Evolutionary conservation across 345 rosid genomes (phyloP), one percentile per base, ranked within the genome.

Genomic region (Eutrema heterophyllum): DNA sequence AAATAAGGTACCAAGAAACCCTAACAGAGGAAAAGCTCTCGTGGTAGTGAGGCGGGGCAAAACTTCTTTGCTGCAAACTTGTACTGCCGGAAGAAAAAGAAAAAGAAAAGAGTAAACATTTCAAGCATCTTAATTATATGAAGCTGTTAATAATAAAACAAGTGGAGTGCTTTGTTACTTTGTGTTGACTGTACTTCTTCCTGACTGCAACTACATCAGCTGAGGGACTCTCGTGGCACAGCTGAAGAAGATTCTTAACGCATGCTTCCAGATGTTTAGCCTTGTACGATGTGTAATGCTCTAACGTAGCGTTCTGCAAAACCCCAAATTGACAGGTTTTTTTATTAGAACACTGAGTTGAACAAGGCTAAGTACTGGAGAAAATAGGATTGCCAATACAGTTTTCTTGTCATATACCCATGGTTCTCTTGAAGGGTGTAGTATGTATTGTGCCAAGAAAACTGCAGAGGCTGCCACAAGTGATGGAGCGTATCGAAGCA

Each of bases 111-210:
- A 39, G 30, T 52, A 51, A 58, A 38, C 38, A 48, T 50, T 29
- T 33, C 9, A 43, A 12, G 12, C 16, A 48, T 63, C 56, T 5
- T 4, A 4, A 5, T 15, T 66, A 49, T 50, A n/a, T 27, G 32
- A 41, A 43, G 38, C 9, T 41, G 10, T 7, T 33, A 26, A 27
- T 50, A 38, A n/a, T 29, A 36, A 52, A 59, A 58, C 10, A 59
- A 59, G 32, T 18, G 26, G 39, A 32, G 39, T 51, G 46, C 5
- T 30, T 69, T 44, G 51, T 82, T 82, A 93, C 98, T 84, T 89
- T 94, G 55, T 94, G 96, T 59, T 86, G 96, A 77, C 90, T 87
- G 78, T 91, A 91, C 75, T 94, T 94, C 79, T 91, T 96, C 67
- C 93, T 85, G 55, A 94, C 67, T 51, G 98, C 93, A 9, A 90